Percentiles rank a stretch among this genome's conserved stretches.
These are phyloP conservation scores for Wickerhamiella sergipiensis DNA, from an alignment of 805 yeast species.

Conservation along the genomic window DNA sequence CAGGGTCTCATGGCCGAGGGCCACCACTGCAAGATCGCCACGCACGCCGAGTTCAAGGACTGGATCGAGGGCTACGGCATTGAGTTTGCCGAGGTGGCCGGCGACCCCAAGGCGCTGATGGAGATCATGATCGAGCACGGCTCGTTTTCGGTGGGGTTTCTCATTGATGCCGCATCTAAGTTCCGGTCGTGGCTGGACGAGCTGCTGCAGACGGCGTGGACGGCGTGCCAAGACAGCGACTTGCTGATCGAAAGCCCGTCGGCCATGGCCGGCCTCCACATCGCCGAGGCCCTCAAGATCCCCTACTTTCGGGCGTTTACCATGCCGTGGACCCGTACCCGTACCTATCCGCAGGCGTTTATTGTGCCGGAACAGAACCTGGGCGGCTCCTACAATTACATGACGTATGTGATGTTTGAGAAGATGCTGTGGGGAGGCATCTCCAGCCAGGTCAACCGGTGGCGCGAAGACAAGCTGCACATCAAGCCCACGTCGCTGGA, in stretches of 20 bases:
- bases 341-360: constrained; percentile 94
- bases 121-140: constrained; percentile 86
- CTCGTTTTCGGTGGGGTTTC: constrained; percentile 64
- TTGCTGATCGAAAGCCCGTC: constrained; percentile 89
- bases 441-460: constrained; percentile 69
- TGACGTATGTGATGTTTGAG: constrained; percentile 88
- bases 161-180: constrained; percentile 68
- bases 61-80: constrained; percentile 63
- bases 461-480: constrained; percentile 61
- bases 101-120: constrained; percentile 88
- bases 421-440: constrained; percentile 90
- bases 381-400: constrained; percentile 85
- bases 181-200: constrained; percentile 78
- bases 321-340: constrained; percentile 96
- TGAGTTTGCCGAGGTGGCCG: constrained; percentile 64
- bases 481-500: constrained; percentile 59
- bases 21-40: constrained; percentile 69
- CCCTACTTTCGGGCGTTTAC: constrained; percentile 93
- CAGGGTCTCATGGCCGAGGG: constrained; percentile 70
- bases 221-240: constrained; percentile 72
- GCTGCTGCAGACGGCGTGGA: constrained; percentile 62
- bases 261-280: constrained; percentile 89
- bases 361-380: constrained; percentile 85
- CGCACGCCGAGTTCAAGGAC: constrained; percentile 66
- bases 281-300: constrained; percentile 80